These are phyloP conservation scores for Chrysosporium keratinophilum DNA, from an alignment of 2,329 filamentous ascomycete genomes.

Conservation along the genomic window DNA sequence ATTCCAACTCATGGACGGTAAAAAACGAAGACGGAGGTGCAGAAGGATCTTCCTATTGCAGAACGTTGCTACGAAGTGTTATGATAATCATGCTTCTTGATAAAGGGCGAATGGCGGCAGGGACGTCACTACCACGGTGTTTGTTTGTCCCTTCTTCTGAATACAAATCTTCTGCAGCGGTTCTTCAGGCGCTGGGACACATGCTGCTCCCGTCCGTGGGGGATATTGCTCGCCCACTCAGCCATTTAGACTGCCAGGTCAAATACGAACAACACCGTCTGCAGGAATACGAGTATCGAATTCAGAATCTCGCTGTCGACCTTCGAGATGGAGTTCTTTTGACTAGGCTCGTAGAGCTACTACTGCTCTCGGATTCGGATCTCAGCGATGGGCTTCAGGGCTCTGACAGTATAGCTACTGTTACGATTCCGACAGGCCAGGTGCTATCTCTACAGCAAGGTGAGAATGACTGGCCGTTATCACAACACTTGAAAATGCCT, in stretches of 20 bases:
- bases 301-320: conserved; percentile 52
- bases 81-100: conserved; percentile 53
- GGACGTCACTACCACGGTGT: conserved; percentile 27
- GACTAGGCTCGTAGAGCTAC: conserved; percentile 49
- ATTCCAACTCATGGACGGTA: conserved; percentile 12
- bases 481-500: conserved; percentile 49
- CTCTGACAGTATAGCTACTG: conserved; percentile 34
- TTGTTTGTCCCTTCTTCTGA: conserved; percentile 45
- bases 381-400: conserved; percentile 13
- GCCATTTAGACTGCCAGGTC: conserved; percentile 48
- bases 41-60: conserved; percentile 43
- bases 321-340: conserved; percentile 52
- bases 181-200: conserved; percentile 43
- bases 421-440: conserved; percentile 39
- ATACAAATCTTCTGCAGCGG: conserved; percentile 46
- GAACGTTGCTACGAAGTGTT: conserved; percentile 48
- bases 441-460: conserved; percentile 28
- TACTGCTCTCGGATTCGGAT: conserved; percentile 39
- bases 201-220: conserved; percentile 50
- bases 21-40: conserved; percentile 33
- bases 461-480: conserved; percentile 40
- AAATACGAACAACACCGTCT: conserved; percentile 46
- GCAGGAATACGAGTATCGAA: conserved; percentile 48
- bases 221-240: conserved; percentile 46
- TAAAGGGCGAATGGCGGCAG: conserved; percentile 37